Conservation (phyloP, 2,329 filamentous ascomycete species). For the Epichloe uncinata region DNA sequence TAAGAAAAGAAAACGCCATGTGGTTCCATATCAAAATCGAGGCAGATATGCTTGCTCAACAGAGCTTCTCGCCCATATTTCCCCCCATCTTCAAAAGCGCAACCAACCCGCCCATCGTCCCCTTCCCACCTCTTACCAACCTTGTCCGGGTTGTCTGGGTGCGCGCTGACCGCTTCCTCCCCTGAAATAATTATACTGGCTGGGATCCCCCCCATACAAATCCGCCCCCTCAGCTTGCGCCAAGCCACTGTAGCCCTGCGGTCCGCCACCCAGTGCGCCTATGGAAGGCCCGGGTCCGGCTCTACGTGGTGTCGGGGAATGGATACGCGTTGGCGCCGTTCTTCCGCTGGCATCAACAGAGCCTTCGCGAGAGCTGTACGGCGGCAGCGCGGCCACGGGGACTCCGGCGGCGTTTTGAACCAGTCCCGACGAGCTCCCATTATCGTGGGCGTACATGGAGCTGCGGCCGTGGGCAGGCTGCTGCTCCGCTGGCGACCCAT, state of each 20-base stretch:
- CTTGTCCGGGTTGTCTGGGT: conserved; percentile 21
- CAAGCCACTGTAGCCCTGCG: conserved; percentile 45
- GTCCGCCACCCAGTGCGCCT: conserved; percentile 43
- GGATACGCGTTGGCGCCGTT: conserved; percentile 12
- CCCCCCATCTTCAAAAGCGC: not conserved
- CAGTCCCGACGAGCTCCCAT: conserved; percentile 40
- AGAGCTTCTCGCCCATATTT: not conserved
- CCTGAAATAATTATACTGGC: conserved; percentile 46
- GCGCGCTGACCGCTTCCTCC: conserved; percentile 17
- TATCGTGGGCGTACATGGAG: conserved; percentile 36
- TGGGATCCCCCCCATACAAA: conserved; percentile 25
- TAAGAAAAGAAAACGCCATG: not conserved
- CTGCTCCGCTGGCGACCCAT: conserved; percentile 8
- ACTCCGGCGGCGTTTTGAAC: conserved; percentile 40
- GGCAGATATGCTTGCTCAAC: not conserved
- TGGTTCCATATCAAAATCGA: not conserved
- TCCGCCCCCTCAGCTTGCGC: conserved; percentile 37
- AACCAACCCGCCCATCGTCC: too few relatives aligned
- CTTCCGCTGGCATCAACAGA: conserved; percentile 13
- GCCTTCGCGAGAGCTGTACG: conserved; percentile 9
- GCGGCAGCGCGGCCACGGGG: conserved; percentile 25
- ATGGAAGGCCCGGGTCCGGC: conserved; percentile 25
- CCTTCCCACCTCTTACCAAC: too few relatives aligned
- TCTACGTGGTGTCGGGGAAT: conserved; percentile 4
- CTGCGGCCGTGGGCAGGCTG: conserved; percentile 24